Conservation (phyloP, 176 grass and related monocot genomes). For the Aegilops umbellulata region DNA sequence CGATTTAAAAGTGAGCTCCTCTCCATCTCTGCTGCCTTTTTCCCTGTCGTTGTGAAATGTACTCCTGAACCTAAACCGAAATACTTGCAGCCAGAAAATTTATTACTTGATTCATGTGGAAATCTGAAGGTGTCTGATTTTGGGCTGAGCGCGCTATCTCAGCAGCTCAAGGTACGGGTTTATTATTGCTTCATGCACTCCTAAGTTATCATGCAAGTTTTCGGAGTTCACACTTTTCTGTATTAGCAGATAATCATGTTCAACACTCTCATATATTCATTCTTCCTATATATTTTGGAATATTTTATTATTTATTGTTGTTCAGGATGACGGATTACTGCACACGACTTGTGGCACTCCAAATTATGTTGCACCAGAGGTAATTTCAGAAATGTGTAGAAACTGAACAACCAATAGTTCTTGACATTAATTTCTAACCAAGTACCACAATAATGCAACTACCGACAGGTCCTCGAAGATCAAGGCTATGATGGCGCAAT, state of each 20-base stretch:
- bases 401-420: neutral
- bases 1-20: constrained; percentile 71
- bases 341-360: constrained; percentile 97
- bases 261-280: neutral
- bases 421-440: neutral
- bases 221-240: neutral
- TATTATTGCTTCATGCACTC: neutral
- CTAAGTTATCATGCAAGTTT: neutral
- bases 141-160: constrained; percentile 85
- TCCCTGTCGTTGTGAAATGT: neutral
- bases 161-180: constrained; percentile 74
- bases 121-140: constrained; percentile 97
- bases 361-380: constrained; percentile 98
- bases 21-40: neutral
- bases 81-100: constrained; percentile 80
- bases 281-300: neutral
- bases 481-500: constrained; percentile 96
- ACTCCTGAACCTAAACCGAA: constrained; percentile 14
- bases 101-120: constrained; percentile 74
- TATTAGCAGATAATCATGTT: neutral
- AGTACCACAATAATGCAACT: neutral
- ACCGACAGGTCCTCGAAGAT: constrained; percentile 80
- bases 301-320: neutral
- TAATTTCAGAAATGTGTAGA: constrained; percentile 15
- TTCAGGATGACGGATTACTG: constrained; percentile 89